Base-by-base conservation (phyloP, 2,329 filamentous ascomycete species). In the Dactylonectria macrodidyma region DNA sequence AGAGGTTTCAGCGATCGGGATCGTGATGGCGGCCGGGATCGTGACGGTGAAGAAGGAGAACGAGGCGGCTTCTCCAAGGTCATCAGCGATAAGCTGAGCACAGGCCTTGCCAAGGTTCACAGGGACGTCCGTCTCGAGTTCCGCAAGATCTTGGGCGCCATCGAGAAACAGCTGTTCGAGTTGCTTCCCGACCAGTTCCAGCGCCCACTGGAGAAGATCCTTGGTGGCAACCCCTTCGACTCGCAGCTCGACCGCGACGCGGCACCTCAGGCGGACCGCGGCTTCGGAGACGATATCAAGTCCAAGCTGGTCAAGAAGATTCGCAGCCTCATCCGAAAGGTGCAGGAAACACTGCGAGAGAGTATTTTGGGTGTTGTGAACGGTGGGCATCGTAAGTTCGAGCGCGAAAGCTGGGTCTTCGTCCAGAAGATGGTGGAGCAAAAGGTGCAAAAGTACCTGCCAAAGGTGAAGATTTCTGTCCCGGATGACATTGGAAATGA, bases 401-500 rank as follows among this genome's bases (percentile, higher is more conserved):
- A 85, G 78, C 77, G 78, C 19, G 73, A 82, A 70, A 85, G 82
- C 66, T 85, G 83, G 83, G 72, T 83, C 7, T 84, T 84, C 70
- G 83, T 85, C 64, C 83, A 85, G 71, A 78, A 77, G 11, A 84
- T 81, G 64, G 83, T 85, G 19, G 82, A 85, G 76, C 71, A 78
- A 50, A 85, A 84, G 78, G 83, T 85, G 50, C 82, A 84, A 67
- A 82, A 77, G 72, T 85, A 84, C 68, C 74, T 85, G 24, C 83
- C 83, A 65, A 82, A 82, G 66, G 83, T 85, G 2, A 82, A 81
- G 70, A 85, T 85, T 66, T 73, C 74, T 4, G 83, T 85, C 47
- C 83, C 83, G 0, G 83, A 85, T 67, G 83, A 85, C 44, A 84
- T 85, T 46, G 83, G 83, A 1, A 84, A 85, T 54, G 83, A 85